Evolutionary conservation across 805 yeast species (phyloP), one percentile per base, ranked within the genome.

Genomic region (Ogataea henricii): DNA sequence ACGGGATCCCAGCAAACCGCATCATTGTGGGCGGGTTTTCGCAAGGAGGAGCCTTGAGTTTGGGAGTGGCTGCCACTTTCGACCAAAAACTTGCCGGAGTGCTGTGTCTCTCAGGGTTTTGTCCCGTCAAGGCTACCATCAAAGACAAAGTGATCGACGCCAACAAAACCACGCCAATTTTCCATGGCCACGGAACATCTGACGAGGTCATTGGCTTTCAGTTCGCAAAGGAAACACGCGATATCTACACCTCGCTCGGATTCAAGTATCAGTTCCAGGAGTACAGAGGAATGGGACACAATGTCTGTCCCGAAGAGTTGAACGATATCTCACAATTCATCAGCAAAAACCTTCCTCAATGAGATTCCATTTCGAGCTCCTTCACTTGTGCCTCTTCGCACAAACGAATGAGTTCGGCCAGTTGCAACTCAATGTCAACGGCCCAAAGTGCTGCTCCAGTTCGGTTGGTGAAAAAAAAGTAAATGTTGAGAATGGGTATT

Each of bases 21-120:
- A 86, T 94, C 40, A 71, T 94, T n/a, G 72, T 94, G 48, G 98
- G 98, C 29, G 99, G 99, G 0, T 94, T 94, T 64, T 85, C 95
- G 4, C 99, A 94, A 69, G 99, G 99, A 46, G 95, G 89, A 41
- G 90, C 96, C 1, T 51, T 92, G 9, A 70, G 94, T 1, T 69
- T 87, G 49, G 89, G 87, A 18, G 63, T 85, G 13, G 72, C 80
- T 18, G 71, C 83, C 0, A 65, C 76, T 9, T 64, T 75, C 26
- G 82, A 82, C 16, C 62, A 70, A 47, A 86, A 85, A 59, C 71
- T 91, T 17, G 98, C 87, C 7, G 98, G 96, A 1, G 74, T 87
- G 25, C 65, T 89, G 18, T 79, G 83, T 0, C 68, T 92, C 40
- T 87, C 96, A 1, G 97, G 97, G 0, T 89, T 88, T 59, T 69